These are phyloP conservation scores for Helenozyma rhizophorensis DNA, from an alignment of 805 yeast species.

Conservation along the genomic window DNA sequence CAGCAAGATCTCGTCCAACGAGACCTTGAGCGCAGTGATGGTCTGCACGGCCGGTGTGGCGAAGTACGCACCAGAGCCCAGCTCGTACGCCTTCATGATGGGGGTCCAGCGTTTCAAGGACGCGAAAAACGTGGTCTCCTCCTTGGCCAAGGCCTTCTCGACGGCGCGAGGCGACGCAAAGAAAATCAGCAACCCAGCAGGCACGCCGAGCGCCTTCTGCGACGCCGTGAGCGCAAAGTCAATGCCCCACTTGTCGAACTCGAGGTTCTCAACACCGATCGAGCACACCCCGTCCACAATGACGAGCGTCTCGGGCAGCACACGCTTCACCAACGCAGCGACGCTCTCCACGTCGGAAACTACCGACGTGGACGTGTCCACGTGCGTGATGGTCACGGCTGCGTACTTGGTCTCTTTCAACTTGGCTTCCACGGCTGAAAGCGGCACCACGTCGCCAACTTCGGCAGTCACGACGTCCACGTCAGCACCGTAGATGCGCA, in stretches of 20 bases:
- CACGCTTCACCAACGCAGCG: slow-evolving; percentile 53
- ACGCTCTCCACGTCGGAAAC: slow-evolving; percentile 65
- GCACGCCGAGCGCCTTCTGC: slow-evolving; percentile 93
- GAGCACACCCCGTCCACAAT: slow-evolving; percentile 96
- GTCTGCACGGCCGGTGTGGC: slow-evolving; percentile 97
- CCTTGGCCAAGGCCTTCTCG: slow-evolving; percentile 44
- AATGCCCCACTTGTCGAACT: slow-evolving; percentile 85
- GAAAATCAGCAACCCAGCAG: slow-evolving; percentile 83
- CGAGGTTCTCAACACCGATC: slow-evolving; percentile 79
- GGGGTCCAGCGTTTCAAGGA: slow-evolving; percentile 84
- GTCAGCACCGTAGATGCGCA: slow-evolving; percentile 66
- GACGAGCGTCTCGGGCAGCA: slow-evolving; percentile 76
- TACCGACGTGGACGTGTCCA: slow-evolving; percentile 96
- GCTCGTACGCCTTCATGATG: slow-evolving; percentile 80
- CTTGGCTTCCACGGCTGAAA: slow-evolving; percentile 50
- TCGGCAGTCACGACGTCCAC: slow-evolving; percentile 72
- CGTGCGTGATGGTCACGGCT: slow-evolving; percentile 85
- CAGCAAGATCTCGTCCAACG: slow-evolving; percentile 67
- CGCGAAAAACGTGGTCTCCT: slow-evolving; percentile 58
- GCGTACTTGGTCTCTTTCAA: slow-evolving; percentile 52
- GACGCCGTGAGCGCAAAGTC: slow-evolving; percentile 90
- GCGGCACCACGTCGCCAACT: slow-evolving; percentile 67
- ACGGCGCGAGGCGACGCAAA: slow-evolving; percentile 75
- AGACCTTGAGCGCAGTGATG: slow-evolving; percentile 72
- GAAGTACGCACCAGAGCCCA: slow-evolving; percentile 75